Base-by-base conservation (phyloP, 257 asterid genomes). In the Agastache rugosa region DNA sequence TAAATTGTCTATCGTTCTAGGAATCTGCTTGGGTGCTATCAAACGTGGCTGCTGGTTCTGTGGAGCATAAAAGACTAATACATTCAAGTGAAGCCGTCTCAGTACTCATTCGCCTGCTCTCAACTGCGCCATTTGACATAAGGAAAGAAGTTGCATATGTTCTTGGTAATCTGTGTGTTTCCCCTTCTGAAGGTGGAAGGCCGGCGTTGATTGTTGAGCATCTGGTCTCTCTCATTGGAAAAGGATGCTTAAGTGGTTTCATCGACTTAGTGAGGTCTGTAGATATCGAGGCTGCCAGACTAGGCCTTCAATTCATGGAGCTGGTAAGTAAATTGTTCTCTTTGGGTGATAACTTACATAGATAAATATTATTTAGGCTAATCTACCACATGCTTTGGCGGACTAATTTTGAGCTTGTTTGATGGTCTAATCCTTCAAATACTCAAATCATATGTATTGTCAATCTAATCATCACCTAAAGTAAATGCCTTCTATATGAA, bases 1-100 rank as follows among this genome's bases (percentile, higher is more conserved):
- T 75, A 51, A 59, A 16, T 25, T 72, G 6, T 37, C 23, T 51
- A 17, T 34, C 8, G n/a, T 62, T 48, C 76, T 75, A 93, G 99
- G 97, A 94, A 86, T 90, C 97, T 66, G 88, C 99, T 39, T 94
- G 99, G 99, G 99, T 85, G 79, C 79, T 94, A 50, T 94, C 99
- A 19, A 94, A 94, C 29, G 66, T 94, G 73, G 97, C 97, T 55
- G 92, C 97, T 61, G 97, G 97, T 75, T 90, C 98, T 16, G 60
- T 83, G 27, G 99, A 90, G 81, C 96, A 85, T 77, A 95, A 95
- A 77, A 85, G 69, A 64, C 47, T 92, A 77, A 88, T 95, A 79
- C 87, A 86, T 75, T 79, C 89, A 44, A 92, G 96, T 69, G 98
- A 87, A 85, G 98, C 92, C 22, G 77, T 88, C 80, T 80, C 86